Conservation (phyloP, 225 moss, liverwort and hornwort species). For the Sphagnum contortum region DNA sequence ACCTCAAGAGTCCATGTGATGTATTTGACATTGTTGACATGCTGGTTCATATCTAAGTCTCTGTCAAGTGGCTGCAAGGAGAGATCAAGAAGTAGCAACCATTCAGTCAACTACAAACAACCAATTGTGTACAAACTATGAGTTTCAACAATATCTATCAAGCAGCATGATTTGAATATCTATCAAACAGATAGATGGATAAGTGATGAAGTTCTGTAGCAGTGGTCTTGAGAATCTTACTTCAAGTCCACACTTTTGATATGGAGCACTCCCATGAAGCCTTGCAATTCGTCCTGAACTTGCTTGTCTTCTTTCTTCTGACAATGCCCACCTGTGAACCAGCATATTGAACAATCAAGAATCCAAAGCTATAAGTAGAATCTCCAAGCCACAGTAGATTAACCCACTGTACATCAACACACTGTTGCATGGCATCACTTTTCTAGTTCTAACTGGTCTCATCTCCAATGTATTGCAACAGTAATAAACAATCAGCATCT, state of each 20-base stretch:
- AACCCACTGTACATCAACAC: neutral
- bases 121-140: neutral
- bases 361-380: too few species aligned
- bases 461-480: neutral
- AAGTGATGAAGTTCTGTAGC: too few species aligned
- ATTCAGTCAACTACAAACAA: neutral
- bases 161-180: too few species aligned
- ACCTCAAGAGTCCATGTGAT: constrained; percentile 63
- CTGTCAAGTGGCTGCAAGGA: constrained; percentile 29
- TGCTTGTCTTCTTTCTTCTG: constrained; percentile 38
- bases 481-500: neutral
- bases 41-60: constrained; percentile 58
- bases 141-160: neutral
- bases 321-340: constrained; percentile 40
- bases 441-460: neutral
- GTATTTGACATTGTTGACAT: constrained; percentile 55
- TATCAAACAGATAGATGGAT: too few species aligned
- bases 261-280: constrained; percentile 47
- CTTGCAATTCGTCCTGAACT: constrained; percentile 47
- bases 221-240: constrained; percentile 13
- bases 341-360: constrained; percentile 3
- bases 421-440: neutral
- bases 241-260: constrained; percentile 24
- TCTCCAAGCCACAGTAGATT: too few species aligned
- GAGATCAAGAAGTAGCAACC: neutral